Conservation (phyloP, 805 yeast genomes). For the Metschnikowia peoriensis region DNA sequence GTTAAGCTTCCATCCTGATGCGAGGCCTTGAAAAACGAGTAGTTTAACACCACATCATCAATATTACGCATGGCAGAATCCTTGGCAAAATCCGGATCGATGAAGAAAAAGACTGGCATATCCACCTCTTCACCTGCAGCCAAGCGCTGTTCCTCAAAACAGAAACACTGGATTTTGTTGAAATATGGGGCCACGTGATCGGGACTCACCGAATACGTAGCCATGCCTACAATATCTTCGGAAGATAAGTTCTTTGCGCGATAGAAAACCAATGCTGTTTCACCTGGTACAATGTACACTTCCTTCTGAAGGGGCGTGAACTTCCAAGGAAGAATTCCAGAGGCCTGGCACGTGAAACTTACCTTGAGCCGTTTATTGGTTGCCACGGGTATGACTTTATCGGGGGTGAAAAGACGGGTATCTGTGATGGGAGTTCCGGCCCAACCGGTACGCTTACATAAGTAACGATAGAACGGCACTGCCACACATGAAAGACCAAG, state of each 20-base stretch:
- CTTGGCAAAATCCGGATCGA: conserved; percentile 91
- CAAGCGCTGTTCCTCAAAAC: conserved; percentile 94
- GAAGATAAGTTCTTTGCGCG: conserved; percentile 83
- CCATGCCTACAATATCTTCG: conserved; percentile 96
- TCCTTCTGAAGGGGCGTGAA: conserved; percentile 93
- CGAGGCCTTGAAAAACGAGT: conserved; percentile 80
- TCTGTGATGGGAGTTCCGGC: conserved; percentile 96
- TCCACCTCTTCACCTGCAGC: conserved; percentile 97
- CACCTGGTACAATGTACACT: conserved; percentile 92
- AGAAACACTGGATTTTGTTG: conserved; percentile 96
- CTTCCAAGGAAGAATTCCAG: conserved; percentile 90
- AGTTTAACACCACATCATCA: conserved; percentile 86
- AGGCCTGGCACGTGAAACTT: conserved; percentile 89
- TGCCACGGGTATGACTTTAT: conserved; percentile 83
- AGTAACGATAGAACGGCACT: conserved; percentile 87
- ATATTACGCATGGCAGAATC: conserved; percentile 92
- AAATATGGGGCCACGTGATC: conserved; percentile 96
- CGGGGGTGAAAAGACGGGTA: conserved; percentile 72
- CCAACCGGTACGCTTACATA: conserved; percentile 94
- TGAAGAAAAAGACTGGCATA: conserved; percentile 97
- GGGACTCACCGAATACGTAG: conserved; percentile 94
- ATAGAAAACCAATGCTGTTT: conserved; percentile 94
- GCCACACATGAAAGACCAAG: conserved; percentile 83
- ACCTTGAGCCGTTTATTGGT: conserved; percentile 77
- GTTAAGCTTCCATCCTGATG: conserved; percentile 42